Conservation (phyloP, 176 grass and related monocot species). For the Musa troglodytarum region DNA sequence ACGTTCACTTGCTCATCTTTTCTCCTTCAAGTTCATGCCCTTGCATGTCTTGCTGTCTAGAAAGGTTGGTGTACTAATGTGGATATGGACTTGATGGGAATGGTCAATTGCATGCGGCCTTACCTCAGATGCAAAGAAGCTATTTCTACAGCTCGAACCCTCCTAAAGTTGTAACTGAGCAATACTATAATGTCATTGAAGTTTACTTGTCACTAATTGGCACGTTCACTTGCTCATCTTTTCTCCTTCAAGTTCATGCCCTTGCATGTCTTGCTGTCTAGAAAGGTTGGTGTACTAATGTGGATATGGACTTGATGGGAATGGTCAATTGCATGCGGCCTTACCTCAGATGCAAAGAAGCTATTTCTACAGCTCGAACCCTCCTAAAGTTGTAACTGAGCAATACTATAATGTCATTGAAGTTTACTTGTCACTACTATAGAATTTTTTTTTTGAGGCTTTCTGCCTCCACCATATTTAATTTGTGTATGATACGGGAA, state of each 20-base stretch:
- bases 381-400: too few relatives aligned
- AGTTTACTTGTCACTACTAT: neutral
- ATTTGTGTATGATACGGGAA: neutral
- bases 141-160: neutral
- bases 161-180: too few relatives aligned
- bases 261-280: too few relatives aligned
- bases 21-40: neutral
- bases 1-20: neutral
- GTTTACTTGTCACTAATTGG: neutral
- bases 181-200: too few relatives aligned
- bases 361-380: neutral
- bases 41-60: too few relatives aligned
- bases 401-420: too few relatives aligned
- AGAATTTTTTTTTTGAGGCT: neutral
- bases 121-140: too few relatives aligned
- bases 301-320: neutral
- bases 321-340: neutral
- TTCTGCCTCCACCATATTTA: neutral
- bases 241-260: neutral
- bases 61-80: neutral
- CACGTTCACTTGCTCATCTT: neutral
- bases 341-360: too few relatives aligned
- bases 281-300: neutral
- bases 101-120: neutral
- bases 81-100: too few relatives aligned